Conservation (phyloP, 2,329 filamentous ascomycete species). For the Fusarium equiseti region DNA sequence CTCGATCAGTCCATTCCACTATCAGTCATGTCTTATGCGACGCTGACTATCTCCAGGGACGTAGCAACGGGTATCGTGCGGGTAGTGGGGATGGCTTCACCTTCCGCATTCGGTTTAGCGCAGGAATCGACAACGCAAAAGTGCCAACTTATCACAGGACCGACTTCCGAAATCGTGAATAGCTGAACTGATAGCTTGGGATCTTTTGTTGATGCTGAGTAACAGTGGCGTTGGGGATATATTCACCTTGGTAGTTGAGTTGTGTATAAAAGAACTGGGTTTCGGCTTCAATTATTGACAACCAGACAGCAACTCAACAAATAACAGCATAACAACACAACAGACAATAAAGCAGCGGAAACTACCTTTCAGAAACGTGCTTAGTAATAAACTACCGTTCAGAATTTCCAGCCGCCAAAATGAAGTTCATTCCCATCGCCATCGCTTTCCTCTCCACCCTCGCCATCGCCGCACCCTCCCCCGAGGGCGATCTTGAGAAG, state of each 20-base stretch:
- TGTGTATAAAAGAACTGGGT: not conserved
- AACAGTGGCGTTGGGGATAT: not conserved
- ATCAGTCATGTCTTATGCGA: not conserved
- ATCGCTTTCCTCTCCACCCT: slow-evolving; percentile 26
- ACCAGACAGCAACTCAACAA: not conserved
- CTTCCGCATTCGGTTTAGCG: slow-evolving; percentile 2
- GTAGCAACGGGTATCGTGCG: not conserved
- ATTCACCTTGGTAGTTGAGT: fast-evolving
- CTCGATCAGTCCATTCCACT: slow-evolving; percentile 12
- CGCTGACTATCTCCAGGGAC: not conserved
- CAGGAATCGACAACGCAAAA: not conserved
- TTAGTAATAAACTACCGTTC: fast-evolving
- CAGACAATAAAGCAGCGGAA: fast-evolving
- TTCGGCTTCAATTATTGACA: fast-evolving
- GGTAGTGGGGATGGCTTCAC: slow-evolving; percentile 2
- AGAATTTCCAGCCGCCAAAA: not conserved
- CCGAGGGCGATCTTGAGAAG: not conserved
- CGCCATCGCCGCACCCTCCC: slow-evolving; percentile 9
- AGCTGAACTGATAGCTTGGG: not conserved
- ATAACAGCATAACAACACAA: not conserved
- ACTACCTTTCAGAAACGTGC: fast-evolving
- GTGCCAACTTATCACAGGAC: slow-evolving; percentile 18
- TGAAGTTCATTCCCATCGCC: slow-evolving; percentile 19
- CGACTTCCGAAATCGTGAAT: slow-evolving; percentile 21
- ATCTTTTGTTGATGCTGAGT: slow-evolving; percentile 9